Base-by-base conservation (phyloP, 202 grass and related monocot genomes). In the Setaria viridis region DNA sequence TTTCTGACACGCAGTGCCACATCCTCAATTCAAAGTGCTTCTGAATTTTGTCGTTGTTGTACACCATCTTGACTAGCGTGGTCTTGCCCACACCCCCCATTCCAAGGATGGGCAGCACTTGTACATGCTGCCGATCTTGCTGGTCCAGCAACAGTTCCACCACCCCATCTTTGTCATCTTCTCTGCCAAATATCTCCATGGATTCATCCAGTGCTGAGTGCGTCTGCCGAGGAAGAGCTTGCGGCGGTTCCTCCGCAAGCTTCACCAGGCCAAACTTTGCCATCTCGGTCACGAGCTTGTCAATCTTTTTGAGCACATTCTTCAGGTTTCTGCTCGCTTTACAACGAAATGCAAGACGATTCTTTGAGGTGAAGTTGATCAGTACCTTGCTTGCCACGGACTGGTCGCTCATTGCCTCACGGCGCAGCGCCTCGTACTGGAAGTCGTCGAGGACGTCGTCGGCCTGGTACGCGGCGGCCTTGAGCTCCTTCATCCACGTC, bases 81-180 rank as follows among this genome's bases (percentile, higher is more conserved):
- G 85, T 75, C 59, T 87, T 87, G 11, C 70, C 85, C 58, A 81
- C 16, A 12, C 87, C 87, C 0, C 87, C 82, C 76, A 89, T 80
- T 0, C 87, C 87, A 1, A 80, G 2, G 9, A 88, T 37, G 0
- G 87, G 48, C 14, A 88, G 19, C 4, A 84, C 67, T 0, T 78
- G 33, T 1, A 80, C 21, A 9, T 9, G 12, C 0, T 1, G 51
- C 5, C 37, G 9, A 59, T 56, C 17, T 60, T 5, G 48, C 4
- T 80, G 48, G 0, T 62, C 59, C 0, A 85, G 48, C 62, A 80
- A 35, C 2, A 74, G 15, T 0, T 74, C 43, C 25, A 85, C 37
- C 51, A 89, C n/a, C 0, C 3, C 20, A 2, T 59, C 68, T 9
- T 17, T 75, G 42, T 76, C 69, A 0, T 43, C 30, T 0, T 80